Percentiles rank a stretch among this genome's conserved stretches.
Evolutionary conservation across 129 eudicot genomes (phyloP).

Genomic region (Flaveria robusta): DNA sequence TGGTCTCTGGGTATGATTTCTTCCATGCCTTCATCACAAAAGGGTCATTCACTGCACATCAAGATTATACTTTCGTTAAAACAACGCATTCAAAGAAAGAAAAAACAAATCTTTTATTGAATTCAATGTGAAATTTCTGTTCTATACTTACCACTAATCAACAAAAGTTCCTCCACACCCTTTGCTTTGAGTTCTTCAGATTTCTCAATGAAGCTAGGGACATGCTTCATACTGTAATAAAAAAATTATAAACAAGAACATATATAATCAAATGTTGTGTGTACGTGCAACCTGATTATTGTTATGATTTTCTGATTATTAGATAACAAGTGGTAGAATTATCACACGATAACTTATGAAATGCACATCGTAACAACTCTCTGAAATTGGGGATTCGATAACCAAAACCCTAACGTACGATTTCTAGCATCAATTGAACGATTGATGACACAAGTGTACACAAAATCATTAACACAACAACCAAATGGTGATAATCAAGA

Average conservation of each 20-base stretch:
- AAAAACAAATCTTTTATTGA: neutral
- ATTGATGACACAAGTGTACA: neutral
- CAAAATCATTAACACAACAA: neutral
- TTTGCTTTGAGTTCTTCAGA: slow-evolving; percentile 75
- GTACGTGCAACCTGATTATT: neutral
- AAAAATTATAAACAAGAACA: neutral
- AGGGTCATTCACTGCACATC: slow-evolving; percentile 66
- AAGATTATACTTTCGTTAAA: neutral
- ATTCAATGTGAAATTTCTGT: neutral
- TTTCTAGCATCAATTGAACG: neutral
- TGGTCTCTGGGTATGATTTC: slow-evolving; percentile 78
- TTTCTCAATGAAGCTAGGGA: slow-evolving; percentile 85
- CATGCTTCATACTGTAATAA: slow-evolving; percentile 64
- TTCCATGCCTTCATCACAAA: slow-evolving; percentile 99
- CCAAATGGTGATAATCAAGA: neutral
- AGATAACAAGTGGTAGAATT: too few species aligned
- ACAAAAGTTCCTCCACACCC: slow-evolving; percentile 78
- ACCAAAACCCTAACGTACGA: slow-evolving; percentile 21
- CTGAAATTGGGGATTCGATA: slow-evolving; percentile 7
- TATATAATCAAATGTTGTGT: neutral
- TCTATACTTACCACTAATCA: slow-evolving; percentile 62
- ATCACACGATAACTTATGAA: too few species aligned
- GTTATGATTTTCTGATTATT: neutral
- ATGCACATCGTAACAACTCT: neutral
- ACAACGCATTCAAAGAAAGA: neutral